phyloP scores from a whole-genome alignment of 805 yeast species.

The Yarrowia keelungensis region DNA sequence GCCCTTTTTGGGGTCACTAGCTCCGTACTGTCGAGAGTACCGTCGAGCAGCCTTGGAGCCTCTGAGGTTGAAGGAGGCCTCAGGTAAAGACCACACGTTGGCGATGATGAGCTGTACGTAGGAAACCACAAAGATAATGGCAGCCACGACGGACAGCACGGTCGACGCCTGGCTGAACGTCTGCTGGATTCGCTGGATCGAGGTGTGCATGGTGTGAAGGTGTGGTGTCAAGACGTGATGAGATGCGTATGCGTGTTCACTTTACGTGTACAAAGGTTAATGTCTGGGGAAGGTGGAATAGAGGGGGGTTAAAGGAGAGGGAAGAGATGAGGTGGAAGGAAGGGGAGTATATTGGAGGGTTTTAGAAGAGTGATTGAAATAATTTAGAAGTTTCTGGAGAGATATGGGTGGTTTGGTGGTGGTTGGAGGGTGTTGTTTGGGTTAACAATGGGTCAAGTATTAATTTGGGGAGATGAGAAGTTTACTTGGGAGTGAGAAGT shows the following conservation, averaged over 20 bases:
- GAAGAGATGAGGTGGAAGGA: not conserved
- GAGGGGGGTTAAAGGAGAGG: not conserved
- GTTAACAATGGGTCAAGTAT: too few species aligned
- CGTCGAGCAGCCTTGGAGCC: slow-evolving; percentile 47
- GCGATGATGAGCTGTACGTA: slow-evolving; percentile 45
- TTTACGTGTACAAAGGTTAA: slow-evolving; percentile 13
- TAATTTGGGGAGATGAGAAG: too few species aligned
- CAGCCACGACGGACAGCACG: slow-evolving; percentile 46
- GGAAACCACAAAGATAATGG: slow-evolving; percentile 47
- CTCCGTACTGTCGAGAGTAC: slow-evolving; percentile 70
- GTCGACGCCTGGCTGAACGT: slow-evolving; percentile 49
- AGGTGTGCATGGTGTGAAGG: slow-evolving; percentile 48
- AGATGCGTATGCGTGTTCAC: slow-evolving; percentile 16
- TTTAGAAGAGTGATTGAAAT: not conserved
- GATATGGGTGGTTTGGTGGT: not conserved
- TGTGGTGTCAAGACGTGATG: not conserved
- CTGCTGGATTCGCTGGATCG: slow-evolving; percentile 49
- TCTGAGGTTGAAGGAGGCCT: slow-evolving; percentile 13
- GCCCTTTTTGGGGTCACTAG: slow-evolving; percentile 61
- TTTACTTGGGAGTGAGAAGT: too few species aligned
- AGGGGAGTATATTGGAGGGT: not conserved
- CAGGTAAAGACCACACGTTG: slow-evolving; percentile 45
- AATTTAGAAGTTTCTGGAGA: not conserved
- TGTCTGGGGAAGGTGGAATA: slow-evolving; percentile 2
- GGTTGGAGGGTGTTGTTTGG: too few species aligned